Base-by-base conservation (phyloP, 345 rosid genomes). In the Corchorus olitorius region DNA sequence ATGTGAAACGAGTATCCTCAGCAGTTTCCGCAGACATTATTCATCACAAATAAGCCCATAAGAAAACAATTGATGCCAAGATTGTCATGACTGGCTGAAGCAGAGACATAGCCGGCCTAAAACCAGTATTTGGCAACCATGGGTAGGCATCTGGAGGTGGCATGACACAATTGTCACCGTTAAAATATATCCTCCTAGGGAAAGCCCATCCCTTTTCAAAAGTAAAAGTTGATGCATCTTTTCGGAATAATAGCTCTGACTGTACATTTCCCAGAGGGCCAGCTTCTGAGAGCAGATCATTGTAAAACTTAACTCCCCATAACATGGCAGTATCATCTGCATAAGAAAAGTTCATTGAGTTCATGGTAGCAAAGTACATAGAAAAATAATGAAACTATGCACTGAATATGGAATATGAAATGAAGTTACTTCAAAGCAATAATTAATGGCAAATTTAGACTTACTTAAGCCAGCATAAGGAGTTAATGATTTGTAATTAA, bases 141-240 rank as follows among this genome's bases (percentile, higher is more conserved):
- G 98, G 99, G 81, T 96, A 92, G 65, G 89, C 76, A 75, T 93
- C 96, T 1, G 78, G 97, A 72, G 98, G 94, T 17, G 98, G 99
- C 99, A 96, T 88, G 56, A 96, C 94, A 17, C 98, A 96, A 50
- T 89, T 88, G 41, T 96, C 99, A 2, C 99, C 98, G 43, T 96
- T 96, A 75, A 93, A 96, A 78, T 96, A 92, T 34, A 95, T 83
- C 81, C 96, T 80, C 6, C 91, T 81, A 35, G 99, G 97, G 80
- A 93, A 93, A 61, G 97, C 98, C 99, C 98, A 93, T 59, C 99
- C 97, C 81, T 96, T 92, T 15, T 91, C 93, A 4, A 93, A 89
- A 8, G 99, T 91, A 74, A 93, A 93, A 6, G 90, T 89, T 55
- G 90, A 75, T 46, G 50, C 67, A 50, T 96, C 97, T 81, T 96